Evolutionary conservation across 352 stramenopile genomes (phyloP), one percentile per base, ranked within the genome.

Genomic region (Pythium grandisporangium): DNA sequence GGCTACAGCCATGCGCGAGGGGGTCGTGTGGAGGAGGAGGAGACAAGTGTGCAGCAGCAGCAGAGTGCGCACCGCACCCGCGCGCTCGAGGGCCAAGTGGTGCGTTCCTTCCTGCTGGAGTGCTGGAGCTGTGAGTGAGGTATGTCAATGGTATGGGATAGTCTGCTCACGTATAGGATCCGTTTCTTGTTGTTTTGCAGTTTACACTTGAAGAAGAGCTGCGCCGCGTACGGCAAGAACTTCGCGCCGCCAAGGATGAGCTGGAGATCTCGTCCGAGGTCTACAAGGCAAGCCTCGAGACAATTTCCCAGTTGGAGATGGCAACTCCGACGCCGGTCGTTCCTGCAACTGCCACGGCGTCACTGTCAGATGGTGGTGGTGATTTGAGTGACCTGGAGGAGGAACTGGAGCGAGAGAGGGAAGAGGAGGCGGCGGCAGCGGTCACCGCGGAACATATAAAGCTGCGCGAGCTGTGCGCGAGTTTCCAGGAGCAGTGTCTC

Each of bases 401-500:
- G 4, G 40, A 24, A 6, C 11, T 37, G 7, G 36, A 51, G 13
- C 34, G 46, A 5, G 48, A 55, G 19, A 37, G 25, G 22, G 43
- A 51, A 14, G 22, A 36, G 5, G 38, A 54, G 14, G 4, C 21
- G 2, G 29, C n/a, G 1, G 48, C 44, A 11, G 27, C 7, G 14
- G 27, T 32, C 17, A 34, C 32, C 37, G 33, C 45, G 8, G 61
- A 64, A 8, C 63, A 50, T 13, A 51, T 70, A 44, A 50, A 71
- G 14, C 53, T 84, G 40, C 61, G 61, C 1, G 48, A 51, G 45
- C 46, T 84, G 27, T 83, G 72, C 24, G 71, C 68, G 13, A 58
- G 58, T n/a, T 84, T 87, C 44, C 73, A 87, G 48, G 63, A 87
- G 44, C 70, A 87, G 53, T 81, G 72, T 63, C 47, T 87, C n/a